Evolutionary conservation across 768 basidiomycete species (phyloP), one percentile per base, ranked within the genome.

Genomic region (Tulasnella calospora): DNA sequence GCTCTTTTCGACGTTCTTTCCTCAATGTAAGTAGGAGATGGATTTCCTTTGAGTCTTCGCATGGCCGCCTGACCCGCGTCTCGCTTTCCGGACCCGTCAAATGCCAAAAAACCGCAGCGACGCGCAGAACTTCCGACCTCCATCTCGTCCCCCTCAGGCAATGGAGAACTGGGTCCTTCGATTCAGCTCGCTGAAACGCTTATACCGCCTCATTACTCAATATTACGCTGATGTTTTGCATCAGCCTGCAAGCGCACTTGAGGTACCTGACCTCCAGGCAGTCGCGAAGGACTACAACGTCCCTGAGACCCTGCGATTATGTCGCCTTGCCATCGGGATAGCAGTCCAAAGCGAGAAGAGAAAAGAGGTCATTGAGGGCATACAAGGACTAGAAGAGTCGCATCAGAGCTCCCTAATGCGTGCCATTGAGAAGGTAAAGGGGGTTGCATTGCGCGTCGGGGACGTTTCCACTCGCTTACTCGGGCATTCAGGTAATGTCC

Each of bases 321-420:
- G 94, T 82, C 89, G 93, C 71, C 86, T 96, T 61, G 91, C 92
- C 17, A 91, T 97, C 71, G 93, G 92, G 30, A 92, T 95, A 81
- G 91, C 92, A 1, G 94, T 96, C 13, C 94, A 96, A 84, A 95
- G 93, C 82, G 92, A 93, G 83, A 89, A 89, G 83, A 96, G 96
- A 82, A 90, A 94, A 85, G 89, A 91, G 80, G 92, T 96, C 81
- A 95, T 98, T 79, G 91, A 90, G 83, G 92, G 90, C 85, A 98
- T 98, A 46, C 95, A 96, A 82, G 88, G 89, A 2, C 84, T 98
- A 80, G 92, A 89, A 79, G 93, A 97, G 84, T 87, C 85, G 23
- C 91, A 95, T 82, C 96, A 98, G 85, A 93, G 95, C 83, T 88
- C 90, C 82, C 86, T 98, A 75, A 98, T 98, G 96, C 92, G 89